Evolutionary conservation across 106 monocot species (phyloP).

Genomic region (Gastrodia elata): DNA sequence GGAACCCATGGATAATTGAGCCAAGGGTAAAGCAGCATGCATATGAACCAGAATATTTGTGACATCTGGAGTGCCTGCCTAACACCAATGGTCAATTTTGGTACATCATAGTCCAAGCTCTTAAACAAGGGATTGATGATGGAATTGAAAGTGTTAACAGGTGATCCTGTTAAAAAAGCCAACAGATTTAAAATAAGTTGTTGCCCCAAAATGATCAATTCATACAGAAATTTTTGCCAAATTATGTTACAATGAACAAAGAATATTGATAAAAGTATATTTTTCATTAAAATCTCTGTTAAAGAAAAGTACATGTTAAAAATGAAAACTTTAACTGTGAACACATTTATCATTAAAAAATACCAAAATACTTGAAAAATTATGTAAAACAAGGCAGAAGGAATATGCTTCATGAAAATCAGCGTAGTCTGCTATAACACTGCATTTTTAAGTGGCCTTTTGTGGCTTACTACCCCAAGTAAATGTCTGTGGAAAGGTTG

Average conservation of each 20-base stretch:
- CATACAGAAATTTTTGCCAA: conserved; percentile 3
- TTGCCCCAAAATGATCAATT: background rate
- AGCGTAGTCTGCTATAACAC: too few relatives aligned
- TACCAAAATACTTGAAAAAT: background rate
- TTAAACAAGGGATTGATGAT: conserved; percentile 52
- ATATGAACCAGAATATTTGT: conserved; percentile 39
- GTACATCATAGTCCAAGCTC: conserved; percentile 57
- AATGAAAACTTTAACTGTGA: background rate
- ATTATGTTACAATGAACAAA: background rate
- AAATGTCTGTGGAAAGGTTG: too few relatives aligned
- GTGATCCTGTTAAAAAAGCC: conserved; percentile 54
- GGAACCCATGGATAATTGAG: conserved; percentile 67
- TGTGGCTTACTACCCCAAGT: too few relatives aligned
- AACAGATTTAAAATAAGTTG: background rate
- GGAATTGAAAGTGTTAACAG: conserved; percentile 70
- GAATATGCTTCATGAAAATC: too few relatives aligned
- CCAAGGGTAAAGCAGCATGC: conserved; percentile 70
- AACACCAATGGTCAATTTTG: conserved; percentile 48
- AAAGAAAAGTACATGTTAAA: background rate
- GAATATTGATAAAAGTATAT: background rate
- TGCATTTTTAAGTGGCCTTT: too few relatives aligned
- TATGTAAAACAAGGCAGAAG: background rate
- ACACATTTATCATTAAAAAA: background rate
- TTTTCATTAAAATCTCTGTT: background rate
- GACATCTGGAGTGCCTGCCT: conserved; percentile 44